These are phyloP conservation scores for Salix brachista DNA, from an alignment of 345 rosid genomes.

Conservation along the genomic window DNA sequence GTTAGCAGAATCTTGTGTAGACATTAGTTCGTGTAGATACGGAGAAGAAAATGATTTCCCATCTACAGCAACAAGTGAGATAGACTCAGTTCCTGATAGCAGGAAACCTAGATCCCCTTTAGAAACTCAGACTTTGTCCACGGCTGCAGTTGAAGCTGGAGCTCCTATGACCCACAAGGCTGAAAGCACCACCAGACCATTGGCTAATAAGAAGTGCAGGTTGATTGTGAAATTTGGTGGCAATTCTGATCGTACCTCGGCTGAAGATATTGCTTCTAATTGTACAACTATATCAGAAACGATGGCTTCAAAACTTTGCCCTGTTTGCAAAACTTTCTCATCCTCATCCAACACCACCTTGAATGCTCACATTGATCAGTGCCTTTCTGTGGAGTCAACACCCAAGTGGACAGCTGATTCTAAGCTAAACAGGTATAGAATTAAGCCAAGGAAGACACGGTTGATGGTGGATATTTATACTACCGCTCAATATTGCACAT, in stretches of 20 bases:
- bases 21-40: conserved; percentile 37
- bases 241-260: conserved; percentile 49
- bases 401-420: conserved; percentile 58
- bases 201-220: conserved; percentile 66
- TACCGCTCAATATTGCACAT: conserved; percentile 59
- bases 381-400: conserved; percentile 69
- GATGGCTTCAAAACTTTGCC: conserved; percentile 88
- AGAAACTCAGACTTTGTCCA: conserved; percentile 29
- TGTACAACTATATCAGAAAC: conserved; percentile 55
- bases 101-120: conserved; percentile 36
- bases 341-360: conserved; percentile 94
- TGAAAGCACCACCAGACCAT: conserved; percentile 32
- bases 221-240: conserved; percentile 67
- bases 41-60: conserved; percentile 54
- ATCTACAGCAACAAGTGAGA: conserved; percentile 44
- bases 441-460: conserved; percentile 69
- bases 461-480: conserved; percentile 78
- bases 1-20: conserved; percentile 34
- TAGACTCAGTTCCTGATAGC: conserved; percentile 41
- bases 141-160: conserved; percentile 28
- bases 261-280: conserved; percentile 65
- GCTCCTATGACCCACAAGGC: conserved; percentile 31
- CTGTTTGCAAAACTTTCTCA: conserved; percentile 95
- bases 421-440: conserved; percentile 58
- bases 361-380: conserved; percentile 99